Evolutionary conservation across 345 rosid species (phyloP).

Genomic region (Carallia brachiata): DNA sequence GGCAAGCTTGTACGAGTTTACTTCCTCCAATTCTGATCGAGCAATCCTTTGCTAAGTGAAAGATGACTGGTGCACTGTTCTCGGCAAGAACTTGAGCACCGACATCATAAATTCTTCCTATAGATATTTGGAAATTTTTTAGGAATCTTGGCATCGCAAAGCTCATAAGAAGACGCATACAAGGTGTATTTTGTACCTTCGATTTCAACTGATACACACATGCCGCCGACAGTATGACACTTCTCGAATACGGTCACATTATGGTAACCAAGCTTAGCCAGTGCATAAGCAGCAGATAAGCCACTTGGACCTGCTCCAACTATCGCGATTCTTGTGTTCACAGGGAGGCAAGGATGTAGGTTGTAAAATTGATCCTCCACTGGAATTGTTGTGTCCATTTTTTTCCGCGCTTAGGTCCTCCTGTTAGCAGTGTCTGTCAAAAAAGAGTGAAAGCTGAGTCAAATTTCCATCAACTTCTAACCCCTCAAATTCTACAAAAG

Average conservation of each 20-base stretch:
- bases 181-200: constrained; percentile 41
- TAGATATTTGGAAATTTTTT: not conserved
- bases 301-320: constrained; percentile 71
- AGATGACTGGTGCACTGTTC: constrained; percentile 59
- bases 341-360: constrained; percentile 58
- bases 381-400: constrained; percentile 43
- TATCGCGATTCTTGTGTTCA: constrained; percentile 52
- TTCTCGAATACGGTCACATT: constrained; percentile 57
- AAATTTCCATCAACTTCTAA: constrained; percentile 2
- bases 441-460: not conserved
- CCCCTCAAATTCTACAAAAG: not conserved
- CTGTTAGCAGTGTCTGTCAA: constrained; percentile 4
- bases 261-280: constrained; percentile 55
- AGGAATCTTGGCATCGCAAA: not conserved
- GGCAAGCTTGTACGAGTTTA: constrained; percentile 66
- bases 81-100: constrained; percentile 78
- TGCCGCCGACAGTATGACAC: constrained; percentile 57
- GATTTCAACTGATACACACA: constrained; percentile 69
- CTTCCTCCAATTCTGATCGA: constrained; percentile 50
- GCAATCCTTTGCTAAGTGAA: constrained; percentile 57
- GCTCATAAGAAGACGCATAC: not conserved
- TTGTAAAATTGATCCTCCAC: constrained; percentile 54
- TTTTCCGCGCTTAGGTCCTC: constrained; percentile 6
- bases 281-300: constrained; percentile 62
- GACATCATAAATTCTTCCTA: constrained; percentile 63